Evolutionary conservation across 129 eudicot species (phyloP).

Genomic region (Heracleum sosnowskyi): DNA sequence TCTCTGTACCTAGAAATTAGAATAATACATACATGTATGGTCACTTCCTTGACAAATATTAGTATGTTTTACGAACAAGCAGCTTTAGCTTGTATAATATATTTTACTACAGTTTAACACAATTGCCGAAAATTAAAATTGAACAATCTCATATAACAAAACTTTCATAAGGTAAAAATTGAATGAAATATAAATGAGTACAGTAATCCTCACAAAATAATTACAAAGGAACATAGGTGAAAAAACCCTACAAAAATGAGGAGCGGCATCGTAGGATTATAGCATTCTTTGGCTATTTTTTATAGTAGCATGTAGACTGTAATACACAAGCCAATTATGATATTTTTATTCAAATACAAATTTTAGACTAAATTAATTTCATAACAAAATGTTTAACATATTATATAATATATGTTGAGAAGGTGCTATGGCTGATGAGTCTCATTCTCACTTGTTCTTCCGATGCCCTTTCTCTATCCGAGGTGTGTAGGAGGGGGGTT

Average conservation of each 20-base stretch:
- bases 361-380: background rate
- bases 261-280: background rate
- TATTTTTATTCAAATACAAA: too few species aligned
- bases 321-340: background rate
- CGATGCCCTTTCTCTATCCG: background rate
- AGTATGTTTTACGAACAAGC: background rate
- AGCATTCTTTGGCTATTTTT: background rate
- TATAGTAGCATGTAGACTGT: too few species aligned
- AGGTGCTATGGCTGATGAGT: background rate
- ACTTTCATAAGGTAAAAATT: background rate
- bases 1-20: constrained; percentile 54
- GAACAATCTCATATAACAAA: background rate
- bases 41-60: background rate
- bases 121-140: background rate
- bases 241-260: background rate
- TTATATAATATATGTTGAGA: too few species aligned
- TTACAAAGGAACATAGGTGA: background rate
- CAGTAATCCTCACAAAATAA: background rate
- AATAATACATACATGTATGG: background rate
- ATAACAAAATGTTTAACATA: too few species aligned
- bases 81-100: background rate
- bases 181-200: background rate
- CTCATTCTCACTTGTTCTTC: background rate
- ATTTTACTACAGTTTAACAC: background rate
- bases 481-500: background rate